Evolutionary conservation across 148 eudicot species (phyloP).

Genomic region (Camellia japonica): DNA sequence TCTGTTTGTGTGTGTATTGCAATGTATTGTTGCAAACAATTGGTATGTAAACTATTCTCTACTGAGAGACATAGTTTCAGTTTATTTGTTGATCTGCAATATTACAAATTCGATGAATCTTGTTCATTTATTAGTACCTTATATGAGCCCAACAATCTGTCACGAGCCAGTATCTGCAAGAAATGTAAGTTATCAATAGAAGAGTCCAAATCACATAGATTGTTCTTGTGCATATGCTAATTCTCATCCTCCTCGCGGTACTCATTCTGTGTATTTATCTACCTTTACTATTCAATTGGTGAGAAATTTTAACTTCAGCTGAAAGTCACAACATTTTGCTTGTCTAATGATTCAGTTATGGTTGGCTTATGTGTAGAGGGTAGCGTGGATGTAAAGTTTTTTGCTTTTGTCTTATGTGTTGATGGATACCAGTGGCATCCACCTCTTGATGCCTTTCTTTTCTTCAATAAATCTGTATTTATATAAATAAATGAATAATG

Average conservation of each 20-base stretch:
- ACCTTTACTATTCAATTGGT: neutral
- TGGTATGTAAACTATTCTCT: neutral
- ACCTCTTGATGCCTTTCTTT: neutral
- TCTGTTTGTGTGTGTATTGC: neutral
- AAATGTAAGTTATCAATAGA: neutral
- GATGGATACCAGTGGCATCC: neutral
- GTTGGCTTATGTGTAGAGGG: neutral
- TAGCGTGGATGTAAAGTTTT: neutral
- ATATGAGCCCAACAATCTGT: conserved; percentile 85
- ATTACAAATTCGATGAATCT: neutral
- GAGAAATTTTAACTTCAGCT: neutral
- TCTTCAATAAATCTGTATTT: neutral
- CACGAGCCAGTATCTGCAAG: conserved; percentile 87
- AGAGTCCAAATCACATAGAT: neutral
- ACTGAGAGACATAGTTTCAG: neutral
- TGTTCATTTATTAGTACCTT: conserved; percentile 48
- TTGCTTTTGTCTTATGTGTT: neutral
- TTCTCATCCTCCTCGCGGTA: neutral
- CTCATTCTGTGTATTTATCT: neutral
- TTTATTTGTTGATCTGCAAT: neutral
- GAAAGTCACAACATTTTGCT: neutral
- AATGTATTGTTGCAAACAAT: neutral
- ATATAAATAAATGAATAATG: neutral
- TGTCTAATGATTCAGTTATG: neutral
- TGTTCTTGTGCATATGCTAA: neutral